Conservation (phyloP, 108 stramenopile species). For the Chaetoceros tenuissimus region DNA sequence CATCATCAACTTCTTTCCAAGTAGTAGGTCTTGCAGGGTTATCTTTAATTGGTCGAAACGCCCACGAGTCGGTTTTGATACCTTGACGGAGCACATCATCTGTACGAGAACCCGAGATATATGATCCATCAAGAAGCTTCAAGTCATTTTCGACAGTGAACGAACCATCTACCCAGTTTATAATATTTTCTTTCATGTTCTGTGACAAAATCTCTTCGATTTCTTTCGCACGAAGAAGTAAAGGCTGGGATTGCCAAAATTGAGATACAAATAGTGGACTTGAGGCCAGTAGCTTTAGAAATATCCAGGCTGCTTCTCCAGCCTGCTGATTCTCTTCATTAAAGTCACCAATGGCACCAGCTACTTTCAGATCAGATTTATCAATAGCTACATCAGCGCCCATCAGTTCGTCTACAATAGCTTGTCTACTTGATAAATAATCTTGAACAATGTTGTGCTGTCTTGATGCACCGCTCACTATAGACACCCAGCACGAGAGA, state of each 20-base stretch:
- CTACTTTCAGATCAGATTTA: neutral
- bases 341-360: neutral
- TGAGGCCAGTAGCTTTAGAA: neutral
- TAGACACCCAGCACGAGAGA: no score
- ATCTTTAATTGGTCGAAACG: slow-evolving; percentile 7
- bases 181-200: neutral
- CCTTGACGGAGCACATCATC: slow-evolving; percentile 16
- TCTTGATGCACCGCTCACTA: no score
- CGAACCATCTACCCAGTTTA: slow-evolving; percentile 8
- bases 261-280: slow-evolving; percentile 3
- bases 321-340: neutral
- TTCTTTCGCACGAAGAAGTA: slow-evolving; percentile 5
- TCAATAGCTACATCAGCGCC: neutral
- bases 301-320: neutral
- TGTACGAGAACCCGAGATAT: slow-evolving; percentile 11
- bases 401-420: no score
- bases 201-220: neutral
- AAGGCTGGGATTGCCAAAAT: slow-evolving; percentile 13
- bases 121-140: slow-evolving; percentile 8
- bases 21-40: slow-evolving; percentile 1
- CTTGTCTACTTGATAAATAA: neutral
- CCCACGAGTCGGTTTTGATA: slow-evolving; percentile 17
- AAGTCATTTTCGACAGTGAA: slow-evolving; percentile 17
- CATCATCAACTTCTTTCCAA: slow-evolving; percentile 9
- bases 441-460: neutral